Conservation (phyloP, 2,329 filamentous ascomycete genomes). For the Hirsutella minnesotensis region DNA sequence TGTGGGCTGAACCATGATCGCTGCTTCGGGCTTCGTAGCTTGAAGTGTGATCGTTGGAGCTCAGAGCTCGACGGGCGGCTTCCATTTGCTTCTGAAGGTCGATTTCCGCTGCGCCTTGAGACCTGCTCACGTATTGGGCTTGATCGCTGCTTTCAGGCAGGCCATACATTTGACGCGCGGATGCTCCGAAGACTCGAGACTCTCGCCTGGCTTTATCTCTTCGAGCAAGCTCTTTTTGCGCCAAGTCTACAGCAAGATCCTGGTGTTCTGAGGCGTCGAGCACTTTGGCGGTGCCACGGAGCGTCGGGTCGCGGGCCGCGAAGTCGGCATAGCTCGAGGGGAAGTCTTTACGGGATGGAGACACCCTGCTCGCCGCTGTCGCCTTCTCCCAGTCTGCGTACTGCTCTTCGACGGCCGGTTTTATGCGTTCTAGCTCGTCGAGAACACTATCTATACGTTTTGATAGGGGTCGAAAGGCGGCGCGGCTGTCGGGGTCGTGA, state of each 20-base stretch:
- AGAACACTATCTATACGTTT: slow-evolving; percentile 47
- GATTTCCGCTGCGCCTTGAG: slow-evolving; percentile 22
- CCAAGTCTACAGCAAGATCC: slow-evolving; percentile 65
- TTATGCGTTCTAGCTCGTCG: slow-evolving; percentile 62
- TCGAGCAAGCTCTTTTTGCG: slow-evolving; percentile 58
- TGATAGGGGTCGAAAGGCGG: slow-evolving; percentile 42
- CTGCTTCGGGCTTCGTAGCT: slow-evolving; percentile 13
- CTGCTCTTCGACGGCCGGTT: slow-evolving; percentile 62
- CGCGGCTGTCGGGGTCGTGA: slow-evolving; percentile 51
- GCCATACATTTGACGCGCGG: neutral
- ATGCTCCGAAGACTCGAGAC: slow-evolving; percentile 33
- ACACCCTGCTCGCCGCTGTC: slow-evolving; percentile 18
- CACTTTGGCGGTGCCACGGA: slow-evolving; percentile 44
- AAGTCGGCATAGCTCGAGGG: slow-evolving; percentile 30
- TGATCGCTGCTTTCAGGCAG: neutral
- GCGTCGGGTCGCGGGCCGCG: slow-evolving; percentile 47
- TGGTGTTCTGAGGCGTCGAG: slow-evolving; percentile 60
- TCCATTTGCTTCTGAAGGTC: slow-evolving; percentile 41
- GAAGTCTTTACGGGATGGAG: slow-evolving; percentile 7
- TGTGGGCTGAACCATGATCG: slow-evolving; percentile 10
- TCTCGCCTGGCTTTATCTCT: slow-evolving; percentile 50
- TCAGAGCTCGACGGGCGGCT: slow-evolving; percentile 34
- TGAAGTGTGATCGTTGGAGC: slow-evolving; percentile 12
- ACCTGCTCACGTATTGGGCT: neutral
- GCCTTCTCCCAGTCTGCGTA: slow-evolving; percentile 56